Evolutionary conservation across 371 early-diverging fungal species (phyloP), one percentile per base, ranked within the genome.

Genomic region (Zopfochytrium polystomum): DNA sequence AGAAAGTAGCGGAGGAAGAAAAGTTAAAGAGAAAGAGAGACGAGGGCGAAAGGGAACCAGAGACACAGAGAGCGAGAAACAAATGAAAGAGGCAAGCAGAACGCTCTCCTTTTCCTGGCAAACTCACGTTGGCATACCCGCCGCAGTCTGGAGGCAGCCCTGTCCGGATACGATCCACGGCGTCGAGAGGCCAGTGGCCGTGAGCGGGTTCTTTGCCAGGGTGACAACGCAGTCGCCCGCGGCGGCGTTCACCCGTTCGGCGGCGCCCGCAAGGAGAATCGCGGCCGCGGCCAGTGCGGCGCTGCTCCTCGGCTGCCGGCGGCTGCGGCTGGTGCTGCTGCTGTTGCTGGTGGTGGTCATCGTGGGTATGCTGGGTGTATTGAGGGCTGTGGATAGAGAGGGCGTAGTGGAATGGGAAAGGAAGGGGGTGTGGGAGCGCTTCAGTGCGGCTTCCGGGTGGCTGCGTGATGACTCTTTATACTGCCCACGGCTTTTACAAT

Each of bases 121-220:
- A 13, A n/a, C 49, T 18, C 25, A 58, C 50, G 58, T 58, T 49
- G 47, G 49, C 38, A 38, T 38, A 11, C 38, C 38, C 9, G 3
- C 42, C 3, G n/a, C 34, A 20, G 58, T 58, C 31, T 58, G 58
- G 50, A 42, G 43, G 35, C 58, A 58, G n/a, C 57, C 57, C 11
- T 18, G 11, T 7, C 47, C 47, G 15, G 58, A 47, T 2, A 58
- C 58, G 23, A 15, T 5, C 58, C 58, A 58, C 2, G 58, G 58
- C 20, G 58, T 58, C 20, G 49, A 48, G 4, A 58, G 25, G 4
- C 58, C 58, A 31, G 48, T 49, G n/a, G 58, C 58, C 15, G 49
- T 32, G 7, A 58, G 32, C 3, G 58, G 13, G 32, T 58, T 58
- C 23, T 3, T 7, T 3, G 58, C 49, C 15, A 58, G 47, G 4